Evolutionary conservation across 306 rosid species (phyloP).

Genomic region (peach (Prunus persica)): DNA sequence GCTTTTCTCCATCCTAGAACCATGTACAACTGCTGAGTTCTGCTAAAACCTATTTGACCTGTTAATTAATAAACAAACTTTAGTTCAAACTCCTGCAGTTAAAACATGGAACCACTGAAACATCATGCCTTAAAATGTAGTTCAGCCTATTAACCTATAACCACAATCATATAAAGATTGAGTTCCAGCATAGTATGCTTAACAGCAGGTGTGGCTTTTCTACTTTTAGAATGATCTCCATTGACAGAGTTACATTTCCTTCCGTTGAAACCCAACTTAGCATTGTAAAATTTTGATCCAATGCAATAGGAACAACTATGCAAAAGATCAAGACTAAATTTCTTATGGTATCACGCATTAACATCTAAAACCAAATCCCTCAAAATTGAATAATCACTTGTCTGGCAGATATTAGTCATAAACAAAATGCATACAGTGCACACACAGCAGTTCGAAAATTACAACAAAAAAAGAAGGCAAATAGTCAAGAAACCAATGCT

Average conservation of each 20-base stretch:
- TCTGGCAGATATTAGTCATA: neutral
- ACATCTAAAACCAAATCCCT: neutral
- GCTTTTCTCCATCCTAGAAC: slow-evolving; percentile 10
- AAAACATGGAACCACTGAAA: neutral
- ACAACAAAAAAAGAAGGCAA: neutral
- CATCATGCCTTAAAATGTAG: neutral
- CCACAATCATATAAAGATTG: too few species aligned
- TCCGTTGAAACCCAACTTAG: neutral
- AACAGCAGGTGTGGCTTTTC: neutral
- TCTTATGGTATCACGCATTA: neutral
- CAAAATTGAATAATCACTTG: neutral
- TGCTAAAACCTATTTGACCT: slow-evolving; percentile 11
- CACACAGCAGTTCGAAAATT: neutral
- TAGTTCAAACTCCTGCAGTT: neutral
- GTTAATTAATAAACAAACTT: neutral
- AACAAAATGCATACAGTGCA: neutral
- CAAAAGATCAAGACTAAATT: neutral
- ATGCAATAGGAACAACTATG: neutral
- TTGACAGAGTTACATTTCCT: neutral
- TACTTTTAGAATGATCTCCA: neutral
- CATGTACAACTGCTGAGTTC: neutral
- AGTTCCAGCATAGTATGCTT: too few species aligned
- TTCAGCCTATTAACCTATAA: neutral
- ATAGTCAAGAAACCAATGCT: neutral
- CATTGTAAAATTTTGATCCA: neutral